Evolutionary conservation across 2,329 filamentous ascomycete species (phyloP).

Genomic region (Reticulascus tulasneorum): DNA sequence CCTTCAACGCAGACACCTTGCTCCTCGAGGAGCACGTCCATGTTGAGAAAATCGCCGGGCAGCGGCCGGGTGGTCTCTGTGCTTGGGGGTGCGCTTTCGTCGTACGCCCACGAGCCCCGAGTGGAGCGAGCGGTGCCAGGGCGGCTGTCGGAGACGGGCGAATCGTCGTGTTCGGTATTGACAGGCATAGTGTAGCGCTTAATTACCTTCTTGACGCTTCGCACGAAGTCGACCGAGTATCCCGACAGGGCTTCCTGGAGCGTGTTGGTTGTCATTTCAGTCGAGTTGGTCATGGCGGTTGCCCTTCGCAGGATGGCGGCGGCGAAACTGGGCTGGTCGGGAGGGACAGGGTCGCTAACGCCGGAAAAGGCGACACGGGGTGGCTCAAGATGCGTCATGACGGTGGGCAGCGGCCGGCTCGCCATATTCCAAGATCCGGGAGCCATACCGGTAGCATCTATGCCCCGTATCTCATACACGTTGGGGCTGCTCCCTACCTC

Average conservation of each 20-base stretch:
- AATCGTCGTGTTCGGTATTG: constrained; percentile 16
- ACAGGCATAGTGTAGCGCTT: constrained; percentile 33
- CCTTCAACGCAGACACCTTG: constrained; percentile 17
- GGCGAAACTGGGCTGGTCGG: constrained; percentile 1
- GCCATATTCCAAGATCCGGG: constrained; percentile 4
- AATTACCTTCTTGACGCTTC: constrained; percentile 32
- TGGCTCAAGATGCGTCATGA: not conserved
- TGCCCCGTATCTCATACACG: constrained; percentile 1
- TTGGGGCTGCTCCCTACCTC: constrained; percentile 6
- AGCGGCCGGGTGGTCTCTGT: constrained; percentile 25
- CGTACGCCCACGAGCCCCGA: constrained; percentile 23
- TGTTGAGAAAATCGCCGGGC: constrained; percentile 47
- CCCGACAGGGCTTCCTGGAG: constrained; percentile 27
- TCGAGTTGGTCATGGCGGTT: constrained; percentile 34
- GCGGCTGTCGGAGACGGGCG: constrained; percentile 19
- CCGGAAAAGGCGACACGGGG: constrained; percentile 1
- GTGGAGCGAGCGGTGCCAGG: constrained; percentile 10
- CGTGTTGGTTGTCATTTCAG: constrained; percentile 32
- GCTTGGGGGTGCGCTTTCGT: constrained; percentile 20
- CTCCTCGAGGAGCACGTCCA: constrained; percentile 17
- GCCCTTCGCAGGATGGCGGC: constrained; percentile 25
- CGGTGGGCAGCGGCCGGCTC: constrained; percentile 5
- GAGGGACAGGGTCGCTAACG: not conserved
- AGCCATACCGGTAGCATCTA: constrained; percentile 4
- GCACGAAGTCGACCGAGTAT: constrained; percentile 28